These are phyloP conservation scores for Epichloe sibirici DNA, from an alignment of 2,329 filamentous ascomycete species.

Conservation along the genomic window DNA sequence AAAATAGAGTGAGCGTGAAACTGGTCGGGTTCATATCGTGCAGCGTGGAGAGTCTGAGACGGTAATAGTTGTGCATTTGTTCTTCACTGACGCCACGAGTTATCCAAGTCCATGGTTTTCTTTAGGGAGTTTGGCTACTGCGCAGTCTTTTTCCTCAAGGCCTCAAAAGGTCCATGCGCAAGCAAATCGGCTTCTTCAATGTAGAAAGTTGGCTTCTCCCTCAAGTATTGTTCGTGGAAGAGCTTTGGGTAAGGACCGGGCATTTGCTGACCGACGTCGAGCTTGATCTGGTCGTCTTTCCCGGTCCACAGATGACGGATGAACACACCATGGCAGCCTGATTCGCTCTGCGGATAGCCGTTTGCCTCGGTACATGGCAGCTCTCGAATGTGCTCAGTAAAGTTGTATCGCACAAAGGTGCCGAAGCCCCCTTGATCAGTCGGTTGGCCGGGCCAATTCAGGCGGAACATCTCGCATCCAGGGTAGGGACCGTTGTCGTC, in stretches of 20 bases:
- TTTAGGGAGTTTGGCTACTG: not conserved
- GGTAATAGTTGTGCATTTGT: not conserved
- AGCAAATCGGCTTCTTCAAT: constrained; percentile 25
- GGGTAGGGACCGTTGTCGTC: constrained; percentile 26
- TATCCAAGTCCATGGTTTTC: not conserved
- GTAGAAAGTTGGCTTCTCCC: constrained; percentile 22
- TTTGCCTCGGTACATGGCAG: constrained; percentile 31
- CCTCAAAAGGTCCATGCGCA: constrained; percentile 9
- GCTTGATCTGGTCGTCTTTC: constrained; percentile 27
- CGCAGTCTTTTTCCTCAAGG: not conserved
- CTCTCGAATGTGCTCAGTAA: constrained; percentile 26
- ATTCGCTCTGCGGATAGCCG: constrained; percentile 26
- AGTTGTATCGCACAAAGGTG: constrained; percentile 30
- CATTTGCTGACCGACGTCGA: constrained; percentile 24
- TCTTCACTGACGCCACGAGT: not conserved
- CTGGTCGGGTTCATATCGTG: not conserved
- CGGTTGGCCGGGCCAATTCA: constrained; percentile 23
- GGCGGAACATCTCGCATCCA: constrained; percentile 26
- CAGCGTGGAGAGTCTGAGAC: too few species aligned
- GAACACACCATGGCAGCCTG: constrained; percentile 27
- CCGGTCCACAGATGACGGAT: constrained; percentile 32
- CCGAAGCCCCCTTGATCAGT: constrained; percentile 33
- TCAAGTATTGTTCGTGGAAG: constrained; percentile 24
- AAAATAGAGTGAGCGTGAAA: not conserved
- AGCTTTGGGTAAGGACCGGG: constrained; percentile 23